These are phyloP conservation scores for Cladosporium sp. DNA, from an alignment of 2,329 filamentous ascomycete species.

Conservation along the genomic window DNA sequence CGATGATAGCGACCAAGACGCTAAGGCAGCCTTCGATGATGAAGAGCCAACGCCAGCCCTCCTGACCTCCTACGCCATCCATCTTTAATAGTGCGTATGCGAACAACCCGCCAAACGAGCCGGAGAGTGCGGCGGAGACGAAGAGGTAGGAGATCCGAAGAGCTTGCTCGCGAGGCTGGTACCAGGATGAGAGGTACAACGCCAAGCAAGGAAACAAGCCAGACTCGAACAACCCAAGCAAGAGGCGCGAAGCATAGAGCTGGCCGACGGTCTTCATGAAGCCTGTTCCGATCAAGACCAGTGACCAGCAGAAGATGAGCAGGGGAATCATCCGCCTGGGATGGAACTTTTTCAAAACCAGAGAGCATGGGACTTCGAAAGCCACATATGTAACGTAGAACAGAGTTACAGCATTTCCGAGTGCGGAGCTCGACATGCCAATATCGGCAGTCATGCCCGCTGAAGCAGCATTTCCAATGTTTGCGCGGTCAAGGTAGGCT, in stretches of 20 bases:
- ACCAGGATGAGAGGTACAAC: slow-evolving; percentile 14
- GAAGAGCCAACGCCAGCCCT: slow-evolving; percentile 51
- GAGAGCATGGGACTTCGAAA: slow-evolving; percentile 32
- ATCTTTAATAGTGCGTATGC: slow-evolving; percentile 33
- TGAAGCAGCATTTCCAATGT: slow-evolving; percentile 34
- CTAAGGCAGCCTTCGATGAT: slow-evolving; percentile 55
- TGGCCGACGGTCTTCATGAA: slow-evolving; percentile 24
- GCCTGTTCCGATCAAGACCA: slow-evolving; percentile 23
- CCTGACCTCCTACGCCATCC: slow-evolving; percentile 37
- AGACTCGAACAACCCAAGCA: slow-evolving; percentile 25
- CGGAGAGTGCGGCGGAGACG: slow-evolving; percentile 17
- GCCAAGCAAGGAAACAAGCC: slow-evolving; percentile 32
- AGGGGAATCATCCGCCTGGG: slow-evolving; percentile 17
- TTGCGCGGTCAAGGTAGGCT: slow-evolving; percentile 32
- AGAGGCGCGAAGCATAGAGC: slow-evolving; percentile 20
- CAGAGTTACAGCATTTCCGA: neutral
- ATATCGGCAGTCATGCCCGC: slow-evolving; percentile 27
- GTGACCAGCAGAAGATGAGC: slow-evolving; percentile 24
- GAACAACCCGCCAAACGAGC: slow-evolving; percentile 22
- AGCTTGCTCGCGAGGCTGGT: slow-evolving; percentile 18
- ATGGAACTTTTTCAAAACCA: slow-evolving; percentile 25
- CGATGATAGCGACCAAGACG: slow-evolving; percentile 47
- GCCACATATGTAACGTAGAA: slow-evolving; percentile 33
- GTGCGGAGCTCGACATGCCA: neutral
- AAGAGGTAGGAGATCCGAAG: slow-evolving; percentile 22